Evolutionary conservation across 495 filamentous ascomycete species (phyloP).

Genomic region (Cryomyces minteri): DNA sequence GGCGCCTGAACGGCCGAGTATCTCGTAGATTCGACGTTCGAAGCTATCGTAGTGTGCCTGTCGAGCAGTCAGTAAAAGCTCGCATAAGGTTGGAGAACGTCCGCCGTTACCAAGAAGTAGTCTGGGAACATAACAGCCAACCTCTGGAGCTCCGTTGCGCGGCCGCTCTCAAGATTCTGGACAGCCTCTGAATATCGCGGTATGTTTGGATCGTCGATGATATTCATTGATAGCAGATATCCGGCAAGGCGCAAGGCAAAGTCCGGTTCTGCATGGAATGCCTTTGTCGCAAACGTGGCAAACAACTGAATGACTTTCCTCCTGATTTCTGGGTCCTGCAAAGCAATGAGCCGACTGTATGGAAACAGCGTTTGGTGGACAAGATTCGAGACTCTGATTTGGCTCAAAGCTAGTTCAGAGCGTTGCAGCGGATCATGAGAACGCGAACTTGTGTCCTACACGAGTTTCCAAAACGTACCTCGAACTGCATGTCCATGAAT

Average conservation of each 20-base stretch:
- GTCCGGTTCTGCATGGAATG: constrained; percentile 53
- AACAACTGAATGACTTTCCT: constrained; percentile 69
- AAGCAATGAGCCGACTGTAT: neutral
- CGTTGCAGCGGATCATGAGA: too few relatives aligned
- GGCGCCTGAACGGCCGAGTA: constrained; percentile 49
- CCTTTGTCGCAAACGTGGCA: constrained; percentile 61
- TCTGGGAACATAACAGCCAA: constrained; percentile 82
- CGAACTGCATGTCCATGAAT: constrained; percentile 55
- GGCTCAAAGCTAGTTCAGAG: too few relatives aligned
- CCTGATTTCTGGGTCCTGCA: constrained; percentile 65
- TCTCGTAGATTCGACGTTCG: constrained; percentile 63
- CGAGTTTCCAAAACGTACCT: constrained; percentile 25
- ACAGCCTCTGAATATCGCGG: constrained; percentile 76
- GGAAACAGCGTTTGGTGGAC: neutral
- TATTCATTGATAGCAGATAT: constrained; percentile 68
- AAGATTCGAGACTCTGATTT: too few relatives aligned
- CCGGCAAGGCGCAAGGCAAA: constrained; percentile 80
- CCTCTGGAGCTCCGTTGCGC: constrained; percentile 71
- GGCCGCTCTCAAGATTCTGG: constrained; percentile 63
- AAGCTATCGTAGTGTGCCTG: constrained; percentile 72
- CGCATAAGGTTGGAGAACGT: neutral
- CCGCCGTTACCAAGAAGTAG: constrained; percentile 42
- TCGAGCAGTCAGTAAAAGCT: constrained; percentile 5
- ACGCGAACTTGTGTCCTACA: neutral
- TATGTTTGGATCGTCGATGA: constrained; percentile 45